Base-by-base conservation (phyloP, 2,329 filamentous ascomycete species). In the Neonectria punicea region DNA sequence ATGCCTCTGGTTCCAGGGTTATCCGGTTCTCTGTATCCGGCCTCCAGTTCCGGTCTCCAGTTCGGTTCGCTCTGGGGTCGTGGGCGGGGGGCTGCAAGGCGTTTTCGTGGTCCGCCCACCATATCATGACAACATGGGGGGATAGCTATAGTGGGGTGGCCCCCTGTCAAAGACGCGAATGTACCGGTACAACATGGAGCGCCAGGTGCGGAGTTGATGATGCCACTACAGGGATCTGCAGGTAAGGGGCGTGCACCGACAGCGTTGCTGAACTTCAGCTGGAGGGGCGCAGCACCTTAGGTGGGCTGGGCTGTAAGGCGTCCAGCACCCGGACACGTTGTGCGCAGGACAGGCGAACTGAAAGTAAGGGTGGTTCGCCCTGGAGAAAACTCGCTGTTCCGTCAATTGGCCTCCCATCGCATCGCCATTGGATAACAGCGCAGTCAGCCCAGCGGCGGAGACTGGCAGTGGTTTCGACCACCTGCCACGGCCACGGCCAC, bases 371-470 rank as follows among this genome's bases (percentile, higher is more conserved):
- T 51, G 49, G 49, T 51, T 51, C 49, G 49, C 49, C 49, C 10
- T 34, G 5, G 46, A 51, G 49, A 18, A 18, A 18, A 20, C 16
- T n/a, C 18, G 22, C 13, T 28, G 16, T 13, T 8, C n/a, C n/a
- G 13, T 20, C 49, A 34, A 34, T 51, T 34, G 30, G 28, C 30
- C 16, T 28, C 25, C 25, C 25, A 25, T 25, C 25, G 25, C 25
- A 25, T 25, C 13, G 28, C n/a, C 11, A 51, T 51, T 51, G 49
- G 49, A 34, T 14, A 13, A 16, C 16, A 51, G 49, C 10, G 28
- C 28, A 34, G 49, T 51, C 49, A 51, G 49, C 49, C 49, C 49
- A 51, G 30, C 49, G 30, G 49, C 39, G 49, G 49, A 20, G 30
- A n/a, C 46, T 28, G 44, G 47, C 22, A 28, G 44, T 28, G 20